Conservation (phyloP, 768 basidiomycete genomes). For the Tubosaeta sp. region DNA sequence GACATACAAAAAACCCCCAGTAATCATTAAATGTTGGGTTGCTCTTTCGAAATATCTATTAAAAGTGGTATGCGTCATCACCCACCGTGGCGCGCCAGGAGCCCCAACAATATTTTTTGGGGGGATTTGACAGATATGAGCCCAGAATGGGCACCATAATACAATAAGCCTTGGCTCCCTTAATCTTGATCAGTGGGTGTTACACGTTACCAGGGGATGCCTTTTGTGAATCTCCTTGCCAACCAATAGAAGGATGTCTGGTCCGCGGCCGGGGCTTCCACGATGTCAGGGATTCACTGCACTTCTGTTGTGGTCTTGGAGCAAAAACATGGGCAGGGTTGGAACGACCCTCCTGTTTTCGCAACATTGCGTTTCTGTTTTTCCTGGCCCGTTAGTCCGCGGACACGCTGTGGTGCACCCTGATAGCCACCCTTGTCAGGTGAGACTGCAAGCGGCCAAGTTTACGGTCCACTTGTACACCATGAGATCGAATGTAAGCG, state of each 20-base stretch:
- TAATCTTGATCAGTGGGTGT: not conserved
- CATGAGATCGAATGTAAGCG: no score
- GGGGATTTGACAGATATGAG: not conserved
- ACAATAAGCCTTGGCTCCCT: not conserved
- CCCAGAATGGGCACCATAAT: not conserved
- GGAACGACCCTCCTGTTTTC: no score
- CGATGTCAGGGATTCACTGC: not conserved
- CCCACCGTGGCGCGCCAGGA: not conserved
- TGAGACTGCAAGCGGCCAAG: no score
- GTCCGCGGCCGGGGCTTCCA: not conserved
- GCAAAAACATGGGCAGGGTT: no score
- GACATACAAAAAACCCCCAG: constrained; percentile 1
- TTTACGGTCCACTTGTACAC: not conserved
- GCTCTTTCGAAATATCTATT: not conserved
- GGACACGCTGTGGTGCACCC: no score
- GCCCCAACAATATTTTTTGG: not conserved
- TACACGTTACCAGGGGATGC: not conserved
- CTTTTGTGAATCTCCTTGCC: not conserved
- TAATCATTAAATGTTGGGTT: not conserved
- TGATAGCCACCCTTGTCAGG: no score
- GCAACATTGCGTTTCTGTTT: no score
- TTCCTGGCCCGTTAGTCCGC: no score
- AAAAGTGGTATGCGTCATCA: not conserved
- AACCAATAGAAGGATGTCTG: not conserved
- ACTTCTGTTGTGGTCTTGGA: no score